Conservation (phyloP, 495 filamentous ascomycete species). For the Tuber brumale region DNA sequence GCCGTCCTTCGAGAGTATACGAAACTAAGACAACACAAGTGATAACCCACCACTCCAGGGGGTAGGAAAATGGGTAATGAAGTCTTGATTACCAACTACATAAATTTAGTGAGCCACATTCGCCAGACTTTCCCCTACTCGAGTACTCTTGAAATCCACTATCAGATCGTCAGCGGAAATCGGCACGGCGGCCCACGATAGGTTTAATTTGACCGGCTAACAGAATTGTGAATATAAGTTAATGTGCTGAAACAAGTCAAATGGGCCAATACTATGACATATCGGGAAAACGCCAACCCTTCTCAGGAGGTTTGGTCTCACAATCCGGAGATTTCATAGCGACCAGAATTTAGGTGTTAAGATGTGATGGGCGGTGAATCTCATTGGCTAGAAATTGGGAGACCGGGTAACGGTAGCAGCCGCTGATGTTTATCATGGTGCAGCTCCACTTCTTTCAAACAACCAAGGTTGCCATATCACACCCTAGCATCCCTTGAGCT, state of each 20-base stretch:
- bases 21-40: too few relatives aligned
- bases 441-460: not conserved
- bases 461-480: not conserved
- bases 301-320: too few relatives aligned
- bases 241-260: not conserved
- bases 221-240: not conserved
- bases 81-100: not conserved
- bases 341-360: not conserved
- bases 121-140: not conserved
- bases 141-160: not conserved
- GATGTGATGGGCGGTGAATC: not conserved
- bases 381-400: not conserved
- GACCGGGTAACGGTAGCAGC: too few relatives aligned
- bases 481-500: not conserved
- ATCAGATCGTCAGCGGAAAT: too few relatives aligned
- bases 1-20: too few relatives aligned
- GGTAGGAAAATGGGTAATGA: not conserved
- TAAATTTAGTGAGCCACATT: not conserved
- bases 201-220: too few relatives aligned
- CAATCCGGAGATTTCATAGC: too few relatives aligned
- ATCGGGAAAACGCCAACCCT: too few relatives aligned
- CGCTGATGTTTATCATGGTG: not conserved
- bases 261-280: not conserved
- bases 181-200: too few relatives aligned
- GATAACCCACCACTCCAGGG: too few relatives aligned